Evolutionary conservation across 164 flowering plant genomes (phyloP).

Genomic region (Magnolia changhungtana): DNA sequence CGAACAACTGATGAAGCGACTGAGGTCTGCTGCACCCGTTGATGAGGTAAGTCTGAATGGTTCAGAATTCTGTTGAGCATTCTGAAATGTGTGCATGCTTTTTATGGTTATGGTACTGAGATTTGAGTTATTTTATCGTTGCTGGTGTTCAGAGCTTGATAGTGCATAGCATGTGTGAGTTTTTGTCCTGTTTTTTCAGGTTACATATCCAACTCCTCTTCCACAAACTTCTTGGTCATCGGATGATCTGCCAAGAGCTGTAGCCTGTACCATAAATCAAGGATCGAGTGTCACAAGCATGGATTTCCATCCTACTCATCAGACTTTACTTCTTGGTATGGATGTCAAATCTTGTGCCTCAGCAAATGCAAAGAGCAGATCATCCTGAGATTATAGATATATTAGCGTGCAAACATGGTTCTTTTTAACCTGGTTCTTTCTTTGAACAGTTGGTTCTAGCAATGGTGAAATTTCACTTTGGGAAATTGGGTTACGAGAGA

Average conservation of each 20-base stretch:
- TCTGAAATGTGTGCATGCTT: not conserved
- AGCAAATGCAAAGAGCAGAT: not conserved
- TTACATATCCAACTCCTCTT: conserved; percentile 57
- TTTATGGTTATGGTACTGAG: not conserved
- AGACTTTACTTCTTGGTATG: conserved; percentile 72
- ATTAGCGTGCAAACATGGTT: not conserved
- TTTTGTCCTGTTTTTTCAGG: conserved; percentile 33
- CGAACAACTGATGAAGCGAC: conserved; percentile 80
- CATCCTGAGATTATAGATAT: not conserved
- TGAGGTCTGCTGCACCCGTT: conserved; percentile 58
- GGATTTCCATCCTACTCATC: conserved; percentile 90
- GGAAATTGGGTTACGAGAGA: conserved; percentile 68
- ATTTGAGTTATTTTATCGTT: not conserved
- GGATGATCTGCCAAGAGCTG: conserved; percentile 79
- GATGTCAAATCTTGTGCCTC: not conserved
- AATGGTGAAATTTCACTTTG: conserved; percentile 75
- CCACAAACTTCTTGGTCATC: conserved; percentile 62
- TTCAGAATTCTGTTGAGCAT: not conserved
- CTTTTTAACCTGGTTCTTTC: conserved; percentile 8
- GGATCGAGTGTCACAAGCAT: conserved; percentile 81
- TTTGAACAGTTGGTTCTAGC: conserved; percentile 59
- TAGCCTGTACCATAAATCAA: conserved; percentile 61
- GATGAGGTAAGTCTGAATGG: conserved; percentile 55
- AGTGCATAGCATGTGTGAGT: not conserved
- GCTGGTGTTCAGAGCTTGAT: not conserved